Evolutionary conservation across 1,284 basidiomycete species (phyloP).

Genomic region (Wallemia mellicola): DNA sequence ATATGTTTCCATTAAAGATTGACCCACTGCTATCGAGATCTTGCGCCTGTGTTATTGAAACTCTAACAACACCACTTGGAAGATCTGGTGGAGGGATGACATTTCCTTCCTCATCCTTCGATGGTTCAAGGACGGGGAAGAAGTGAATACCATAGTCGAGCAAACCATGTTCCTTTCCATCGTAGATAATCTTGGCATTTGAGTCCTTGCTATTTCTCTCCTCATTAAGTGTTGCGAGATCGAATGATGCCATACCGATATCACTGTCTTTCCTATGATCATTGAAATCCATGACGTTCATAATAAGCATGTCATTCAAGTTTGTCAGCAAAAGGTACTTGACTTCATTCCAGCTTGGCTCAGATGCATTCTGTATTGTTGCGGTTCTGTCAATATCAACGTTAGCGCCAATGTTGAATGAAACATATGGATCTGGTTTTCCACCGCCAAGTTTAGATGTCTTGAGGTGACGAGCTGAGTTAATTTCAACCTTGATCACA

Average conservation of each 20-base stretch:
- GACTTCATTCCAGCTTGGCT: constrained; percentile 47
- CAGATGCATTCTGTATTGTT: constrained; percentile 32
- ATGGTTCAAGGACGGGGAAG: constrained; percentile 59
- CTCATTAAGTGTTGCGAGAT: constrained; percentile 40
- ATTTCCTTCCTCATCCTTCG: constrained; percentile 29
- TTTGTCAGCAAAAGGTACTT: constrained; percentile 71
- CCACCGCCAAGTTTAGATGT: constrained; percentile 63
- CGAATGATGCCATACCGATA: constrained; percentile 49
- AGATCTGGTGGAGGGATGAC: constrained; percentile 41
- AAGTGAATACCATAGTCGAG: constrained; percentile 51
- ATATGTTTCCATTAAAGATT: constrained; percentile 32
- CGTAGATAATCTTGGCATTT: constrained; percentile 37
- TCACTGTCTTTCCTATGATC: constrained; percentile 55
- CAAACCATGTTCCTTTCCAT: constrained; percentile 64
- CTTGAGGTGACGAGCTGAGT: constrained; percentile 27
- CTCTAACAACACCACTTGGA: constrained; percentile 39
- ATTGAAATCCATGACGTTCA: constrained; percentile 65
- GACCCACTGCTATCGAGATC: constrained; percentile 41
- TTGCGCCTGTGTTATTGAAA: constrained; percentile 81
- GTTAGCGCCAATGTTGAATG: constrained; percentile 41
- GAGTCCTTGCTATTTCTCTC: constrained; percentile 56
- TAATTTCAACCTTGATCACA: constrained; percentile 59
- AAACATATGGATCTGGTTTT: constrained; percentile 67
- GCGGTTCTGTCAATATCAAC: constrained; percentile 43
- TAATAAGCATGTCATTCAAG: constrained; percentile 44